phyloP scores from a whole-genome alignment of 75 land plant species.

The Selaginella tamariscina region DNA sequence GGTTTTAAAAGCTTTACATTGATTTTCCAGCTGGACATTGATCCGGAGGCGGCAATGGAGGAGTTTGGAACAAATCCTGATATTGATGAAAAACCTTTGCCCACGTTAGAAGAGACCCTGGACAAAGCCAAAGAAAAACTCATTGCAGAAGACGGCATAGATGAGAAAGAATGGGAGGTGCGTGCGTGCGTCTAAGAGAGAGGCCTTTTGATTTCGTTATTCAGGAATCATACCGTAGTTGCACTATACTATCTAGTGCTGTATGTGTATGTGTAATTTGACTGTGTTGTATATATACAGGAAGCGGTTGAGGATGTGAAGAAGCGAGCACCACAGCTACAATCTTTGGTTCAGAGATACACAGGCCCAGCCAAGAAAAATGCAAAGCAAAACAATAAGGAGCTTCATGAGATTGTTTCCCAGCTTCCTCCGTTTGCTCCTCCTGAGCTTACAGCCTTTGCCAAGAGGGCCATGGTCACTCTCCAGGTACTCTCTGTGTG shows the following conservation, averaged over 20 bases:
- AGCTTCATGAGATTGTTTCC: neutral
- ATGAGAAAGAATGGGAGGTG: neutral
- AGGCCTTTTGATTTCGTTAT: too few relatives aligned
- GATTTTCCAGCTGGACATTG: neutral
- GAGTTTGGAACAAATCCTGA: slow-evolving; percentile 1
- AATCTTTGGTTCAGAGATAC: neutral
- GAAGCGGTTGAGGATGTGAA: neutral
- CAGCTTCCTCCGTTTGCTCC: neutral
- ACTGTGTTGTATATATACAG: too few relatives aligned
- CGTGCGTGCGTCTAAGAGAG: too few relatives aligned
- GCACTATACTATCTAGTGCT: too few relatives aligned
- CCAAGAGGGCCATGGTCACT: neutral
- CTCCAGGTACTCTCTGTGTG: too few relatives aligned
- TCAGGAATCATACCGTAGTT: too few relatives aligned
- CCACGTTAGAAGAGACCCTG: neutral
- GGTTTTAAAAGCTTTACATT: too few relatives aligned
- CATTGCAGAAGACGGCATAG: neutral
- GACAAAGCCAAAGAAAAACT: neutral
- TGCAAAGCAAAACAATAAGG: neutral
- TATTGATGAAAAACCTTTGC: slow-evolving; percentile 1
- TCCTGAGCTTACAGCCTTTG: neutral
- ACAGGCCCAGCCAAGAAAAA: neutral
- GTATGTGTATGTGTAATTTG: too few relatives aligned
- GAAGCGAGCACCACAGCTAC: neutral
- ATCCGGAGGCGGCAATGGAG: slow-evolving; percentile 1